These are phyloP conservation scores for Flaveria linearis DNA, from an alignment of 129 eudicot species.

Conservation along the genomic window DNA sequence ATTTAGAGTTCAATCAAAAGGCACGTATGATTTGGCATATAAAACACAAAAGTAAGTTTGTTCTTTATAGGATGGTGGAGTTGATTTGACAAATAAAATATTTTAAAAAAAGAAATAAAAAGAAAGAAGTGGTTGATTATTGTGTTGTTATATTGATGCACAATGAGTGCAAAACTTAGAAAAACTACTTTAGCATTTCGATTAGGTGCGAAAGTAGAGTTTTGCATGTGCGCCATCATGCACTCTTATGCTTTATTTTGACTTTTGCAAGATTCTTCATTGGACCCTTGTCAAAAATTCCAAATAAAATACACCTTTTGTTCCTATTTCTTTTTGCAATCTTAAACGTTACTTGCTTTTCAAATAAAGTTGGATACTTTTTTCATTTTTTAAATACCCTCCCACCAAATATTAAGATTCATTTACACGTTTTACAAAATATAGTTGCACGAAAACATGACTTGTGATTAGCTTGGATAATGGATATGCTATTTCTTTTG, in stretches of 20 bases:
- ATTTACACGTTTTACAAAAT: not conserved
- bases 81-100: slow-evolving; percentile 34
- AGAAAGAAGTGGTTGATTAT: slow-evolving; percentile 9
- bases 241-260: slow-evolving; percentile 37
- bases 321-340: not conserved
- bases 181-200: slow-evolving; percentile 42
- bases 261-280: slow-evolving; percentile 38
- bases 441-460: too few species aligned
- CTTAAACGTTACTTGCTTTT: not conserved
- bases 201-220: slow-evolving; percentile 48
- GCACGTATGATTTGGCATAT: slow-evolving; percentile 2
- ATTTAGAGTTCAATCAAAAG: not conserved
- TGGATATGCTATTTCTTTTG: too few species aligned
- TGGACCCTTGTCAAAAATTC: slow-evolving; percentile 27
- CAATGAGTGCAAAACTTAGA: slow-evolving; percentile 40
- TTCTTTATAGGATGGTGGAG: slow-evolving; percentile 33
- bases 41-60: slow-evolving; percentile 12
- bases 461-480: too few species aligned
- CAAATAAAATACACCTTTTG: not conserved
- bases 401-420: not conserved
- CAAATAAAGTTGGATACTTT: not conserved
- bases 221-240: slow-evolving; percentile 53
- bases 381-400: not conserved
- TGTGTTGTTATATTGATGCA: slow-evolving; percentile 37
- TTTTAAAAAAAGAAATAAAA: slow-evolving; percentile 23